phyloP scores from a whole-genome alignment of 805 yeast species.

The Yarrowia hollandica region DNA sequence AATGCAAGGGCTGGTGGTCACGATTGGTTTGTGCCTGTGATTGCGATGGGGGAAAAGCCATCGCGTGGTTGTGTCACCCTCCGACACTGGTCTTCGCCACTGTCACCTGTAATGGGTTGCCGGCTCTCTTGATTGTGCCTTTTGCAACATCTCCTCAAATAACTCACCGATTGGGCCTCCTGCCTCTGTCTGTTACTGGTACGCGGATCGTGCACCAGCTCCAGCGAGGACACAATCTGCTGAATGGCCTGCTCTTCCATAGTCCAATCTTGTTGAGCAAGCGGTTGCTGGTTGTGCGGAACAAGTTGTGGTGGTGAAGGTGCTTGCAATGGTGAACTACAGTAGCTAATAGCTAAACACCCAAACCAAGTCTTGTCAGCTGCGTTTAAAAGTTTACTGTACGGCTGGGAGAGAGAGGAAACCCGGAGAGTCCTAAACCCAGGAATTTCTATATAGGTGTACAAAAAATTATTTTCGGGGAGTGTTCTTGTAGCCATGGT shows the following conservation, averaged over 20 bases:
- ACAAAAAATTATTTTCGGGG: too few species aligned
- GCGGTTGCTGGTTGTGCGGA: not conserved
- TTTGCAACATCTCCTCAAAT: too few species aligned
- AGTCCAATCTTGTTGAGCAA: conserved; percentile 10
- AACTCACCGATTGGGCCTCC: conserved; percentile 51
- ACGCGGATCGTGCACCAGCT: conserved; percentile 43
- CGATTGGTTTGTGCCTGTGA: too few species aligned
- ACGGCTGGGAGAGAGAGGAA: conserved; percentile 15
- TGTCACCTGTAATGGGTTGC: too few species aligned
- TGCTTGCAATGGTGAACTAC: not conserved
- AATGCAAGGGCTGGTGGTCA: too few species aligned
- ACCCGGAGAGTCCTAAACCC: too few species aligned
- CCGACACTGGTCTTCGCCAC: too few species aligned
- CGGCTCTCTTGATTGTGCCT: too few species aligned
- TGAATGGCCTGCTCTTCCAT: conserved; percentile 52
- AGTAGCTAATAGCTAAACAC: conserved; percentile 11
- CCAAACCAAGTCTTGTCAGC: conserved; percentile 25
- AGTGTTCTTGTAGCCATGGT: too few species aligned
- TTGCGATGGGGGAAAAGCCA: too few species aligned
- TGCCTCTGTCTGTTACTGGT: conserved; percentile 44
- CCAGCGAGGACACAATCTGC: conserved; percentile 77
- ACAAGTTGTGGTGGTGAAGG: not conserved
- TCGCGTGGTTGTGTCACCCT: too few species aligned
- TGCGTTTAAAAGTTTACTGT: conserved; percentile 25
- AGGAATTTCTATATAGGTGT: too few species aligned